Percentiles rank a stretch among this genome's conserved stretches.
Evolutionary conservation across 306 rosid species (phyloP).

Genomic region (Sophora flavescens): DNA sequence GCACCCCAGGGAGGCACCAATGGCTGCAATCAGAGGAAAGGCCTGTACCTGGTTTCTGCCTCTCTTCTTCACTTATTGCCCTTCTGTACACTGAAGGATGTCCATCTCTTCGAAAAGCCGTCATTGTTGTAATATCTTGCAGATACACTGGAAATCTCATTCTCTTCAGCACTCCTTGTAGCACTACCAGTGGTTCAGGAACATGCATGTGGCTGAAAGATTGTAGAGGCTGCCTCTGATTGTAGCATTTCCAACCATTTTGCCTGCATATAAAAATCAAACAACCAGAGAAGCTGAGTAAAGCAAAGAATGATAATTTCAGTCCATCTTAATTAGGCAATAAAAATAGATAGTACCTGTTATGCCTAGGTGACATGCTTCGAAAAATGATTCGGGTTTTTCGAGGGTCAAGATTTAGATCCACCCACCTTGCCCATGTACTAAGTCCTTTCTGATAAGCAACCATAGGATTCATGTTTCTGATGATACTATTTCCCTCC

Average conservation of each 20-base stretch:
- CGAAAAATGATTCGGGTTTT: conserved; percentile 77
- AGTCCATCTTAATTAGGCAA: conserved; percentile 26
- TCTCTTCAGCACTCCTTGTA: conserved; percentile 74
- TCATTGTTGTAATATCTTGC: conserved; percentile 83
- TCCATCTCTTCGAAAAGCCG: conserved; percentile 87
- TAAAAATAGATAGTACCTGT: conserved; percentile 65
- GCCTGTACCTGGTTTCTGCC: conserved; percentile 57
- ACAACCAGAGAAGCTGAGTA: conserved; percentile 26
- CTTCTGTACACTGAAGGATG: conserved; percentile 89
- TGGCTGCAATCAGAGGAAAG: conserved; percentile 97
- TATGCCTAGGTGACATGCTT: conserved; percentile 96
- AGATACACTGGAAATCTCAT: conserved; percentile 93
- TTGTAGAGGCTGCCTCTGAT: conserved; percentile 81
- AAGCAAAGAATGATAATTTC: neutral
- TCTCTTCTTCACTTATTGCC: conserved; percentile 65
- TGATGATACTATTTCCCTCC: conserved; percentile 68
- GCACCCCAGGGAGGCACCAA: conserved; percentile 99
- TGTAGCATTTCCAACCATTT: conserved; percentile 96
- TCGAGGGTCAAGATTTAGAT: conserved; percentile 75
- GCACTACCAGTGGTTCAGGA: conserved; percentile 76
- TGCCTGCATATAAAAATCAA: conserved; percentile 55
- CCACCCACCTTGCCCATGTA: conserved; percentile 98
- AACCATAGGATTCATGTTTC: conserved; percentile 87
- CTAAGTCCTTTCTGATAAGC: conserved; percentile 95
- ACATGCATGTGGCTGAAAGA: conserved; percentile 80